Conservation (phyloP, 169 alveolate genomes). For the Miamiensis avidus region DNA sequence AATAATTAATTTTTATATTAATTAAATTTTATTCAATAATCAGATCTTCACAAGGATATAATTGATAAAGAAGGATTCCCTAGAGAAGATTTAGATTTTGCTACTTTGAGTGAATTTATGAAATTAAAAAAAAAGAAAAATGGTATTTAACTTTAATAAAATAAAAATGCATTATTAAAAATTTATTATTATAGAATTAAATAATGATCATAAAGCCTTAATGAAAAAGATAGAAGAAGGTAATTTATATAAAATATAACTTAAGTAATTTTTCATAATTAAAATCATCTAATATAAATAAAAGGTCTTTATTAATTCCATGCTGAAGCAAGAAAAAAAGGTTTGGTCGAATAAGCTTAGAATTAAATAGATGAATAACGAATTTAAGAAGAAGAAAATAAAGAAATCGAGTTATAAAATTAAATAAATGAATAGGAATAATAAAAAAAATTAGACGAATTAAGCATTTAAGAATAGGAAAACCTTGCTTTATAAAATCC, state of each 20-base stretch:
- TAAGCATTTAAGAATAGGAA: not conserved
- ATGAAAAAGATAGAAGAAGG: not conserved
- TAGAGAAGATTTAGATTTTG: not conserved
- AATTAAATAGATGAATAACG: not conserved
- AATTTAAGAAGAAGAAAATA: not conserved
- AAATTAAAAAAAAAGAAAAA: too few species aligned
- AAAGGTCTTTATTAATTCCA: not conserved
- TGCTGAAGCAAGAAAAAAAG: not conserved
- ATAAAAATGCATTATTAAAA: not conserved
- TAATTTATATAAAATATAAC: too few species aligned
- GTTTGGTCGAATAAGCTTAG: not conserved
- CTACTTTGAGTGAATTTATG: not conserved
- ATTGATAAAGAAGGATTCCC: not conserved
- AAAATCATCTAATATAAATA: too few species aligned
- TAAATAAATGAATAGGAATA: too few species aligned
- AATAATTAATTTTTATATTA: too few species aligned
- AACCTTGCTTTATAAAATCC: not conserved
- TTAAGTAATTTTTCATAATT: not conserved
- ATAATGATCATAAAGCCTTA: not conserved
- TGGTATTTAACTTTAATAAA: not conserved
- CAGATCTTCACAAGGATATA: not conserved
- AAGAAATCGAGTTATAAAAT: not conserved
- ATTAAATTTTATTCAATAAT: too few species aligned
- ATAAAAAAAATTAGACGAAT: not conserved
- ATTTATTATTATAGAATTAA: not conserved